Base-by-base conservation (phyloP, 2,329 filamentous ascomycete species). In the Grosmannia huntii region DNA sequence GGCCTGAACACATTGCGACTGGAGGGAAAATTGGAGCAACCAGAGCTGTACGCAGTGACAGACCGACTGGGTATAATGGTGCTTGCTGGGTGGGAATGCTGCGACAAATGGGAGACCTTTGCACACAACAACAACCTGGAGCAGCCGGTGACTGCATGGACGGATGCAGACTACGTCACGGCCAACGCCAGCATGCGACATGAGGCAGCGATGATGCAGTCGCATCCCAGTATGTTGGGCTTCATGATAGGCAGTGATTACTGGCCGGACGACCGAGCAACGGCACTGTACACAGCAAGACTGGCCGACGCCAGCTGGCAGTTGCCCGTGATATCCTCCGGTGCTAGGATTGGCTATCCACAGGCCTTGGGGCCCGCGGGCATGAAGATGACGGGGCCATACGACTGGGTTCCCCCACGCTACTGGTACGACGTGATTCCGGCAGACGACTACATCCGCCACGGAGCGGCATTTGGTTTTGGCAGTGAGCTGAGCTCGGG, bases 31-130 rank as follows among this genome's bases (percentile, higher is more conserved):
- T 78, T 82, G 65, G 83, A 85, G 63, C 82, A 85, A 9, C 78
- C 80, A 0, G 75, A 79, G 61, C 68, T 86, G 0, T 86, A 84
- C 64, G 72, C 79, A 0, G 69, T 84, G 2, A 79, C 82, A 1
- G 81, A 85, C 63, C 70, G 73, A 3, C 69, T 83, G 64, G 83
- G 83, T 0, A 64, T 85, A 41, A 83, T 86, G 80, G 67, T 85
- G 0, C 70, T 86, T 44, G 71, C 81, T 0, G 83, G 83, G 0
- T 86, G 82, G 81, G 82, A 85, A 60, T 86, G 83, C 66, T 86
- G 83, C 65, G 79, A 85, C 63, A 85, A 85, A 65, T 86, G 83
- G 83, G 83, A 86, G 64, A 78, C 76, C 0, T 86, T 81, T 81
- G 66, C 64, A 54, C 83, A 84, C 66, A 85, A 85, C 62, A 66